Conservation (phyloP, 352 stramenopile species). For the Pythium vanterpoolii region DNA sequence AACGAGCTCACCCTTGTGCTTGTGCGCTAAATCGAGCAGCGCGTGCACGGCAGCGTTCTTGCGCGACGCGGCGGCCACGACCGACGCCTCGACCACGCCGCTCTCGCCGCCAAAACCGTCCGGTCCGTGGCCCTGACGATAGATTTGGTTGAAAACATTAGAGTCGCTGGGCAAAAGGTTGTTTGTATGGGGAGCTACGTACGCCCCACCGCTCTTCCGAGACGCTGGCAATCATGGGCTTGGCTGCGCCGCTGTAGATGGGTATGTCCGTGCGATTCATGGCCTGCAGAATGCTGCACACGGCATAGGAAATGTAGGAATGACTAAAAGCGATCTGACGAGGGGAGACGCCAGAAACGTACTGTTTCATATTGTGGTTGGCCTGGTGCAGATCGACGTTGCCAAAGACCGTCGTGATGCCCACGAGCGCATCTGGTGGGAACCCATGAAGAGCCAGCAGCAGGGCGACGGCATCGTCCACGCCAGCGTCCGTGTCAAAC, state of each 20-base stretch:
- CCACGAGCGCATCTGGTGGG: slow-evolving; percentile 48
- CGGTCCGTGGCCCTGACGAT: slow-evolving; percentile 66
- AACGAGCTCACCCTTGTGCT: slow-evolving; percentile 64
- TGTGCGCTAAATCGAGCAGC: slow-evolving; percentile 54
- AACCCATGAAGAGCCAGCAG: slow-evolving; percentile 70
- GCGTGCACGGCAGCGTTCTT: slow-evolving; percentile 67
- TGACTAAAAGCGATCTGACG: not conserved
- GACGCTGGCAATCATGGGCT: slow-evolving; percentile 62
- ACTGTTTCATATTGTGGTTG: slow-evolving; percentile 82
- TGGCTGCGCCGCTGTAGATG: slow-evolving; percentile 60
- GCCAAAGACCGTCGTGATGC: slow-evolving; percentile 78
- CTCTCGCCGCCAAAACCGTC: slow-evolving; percentile 64
- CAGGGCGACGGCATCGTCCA: slow-evolving; percentile 76
- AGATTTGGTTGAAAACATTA: too few relatives aligned
- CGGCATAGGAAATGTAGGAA: not conserved
- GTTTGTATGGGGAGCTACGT: too few relatives aligned
- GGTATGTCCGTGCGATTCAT: slow-evolving; percentile 46
- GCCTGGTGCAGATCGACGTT: slow-evolving; percentile 81
- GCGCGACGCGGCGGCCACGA: slow-evolving; percentile 20
- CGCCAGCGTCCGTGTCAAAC: slow-evolving; percentile 77
- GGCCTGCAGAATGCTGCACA: slow-evolving; percentile 57
- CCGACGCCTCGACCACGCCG: slow-evolving; percentile 33
- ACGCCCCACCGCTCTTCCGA: slow-evolving; percentile 64
- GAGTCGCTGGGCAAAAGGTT: too few relatives aligned
- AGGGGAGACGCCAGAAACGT: not conserved